Base-by-base conservation (phyloP, 2,329 filamentous ascomycete species). In the Metarhizium robertsii region DNA sequence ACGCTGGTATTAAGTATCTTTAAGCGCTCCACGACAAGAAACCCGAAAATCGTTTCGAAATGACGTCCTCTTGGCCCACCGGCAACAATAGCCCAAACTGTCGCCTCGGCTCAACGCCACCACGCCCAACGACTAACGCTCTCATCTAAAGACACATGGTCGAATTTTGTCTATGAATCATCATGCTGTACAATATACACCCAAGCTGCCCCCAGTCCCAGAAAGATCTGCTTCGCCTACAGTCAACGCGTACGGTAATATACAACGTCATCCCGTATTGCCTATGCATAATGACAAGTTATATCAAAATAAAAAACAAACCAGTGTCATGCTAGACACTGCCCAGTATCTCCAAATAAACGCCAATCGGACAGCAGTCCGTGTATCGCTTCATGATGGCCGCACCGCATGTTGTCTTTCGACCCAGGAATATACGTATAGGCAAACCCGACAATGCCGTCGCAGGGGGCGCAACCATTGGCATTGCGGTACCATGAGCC, bases 191-290 rank as follows among this genome's bases (percentile, higher is more conserved):
- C 51, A 56, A 50, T 50, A 50, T 36, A 53, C 7, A 7, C 6
- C 32, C 32, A 38, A 46, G 30, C 38, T 20, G 40, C 47, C 13
- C 32, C 48, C 29, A 40, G 38, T 40, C 13, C 10, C 38, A 40
- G 38, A 40, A 16, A 14, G 14, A 36, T 53, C 54, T 30, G 47
- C 51, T 34, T 34, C 46, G 30, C 55, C 55, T 25, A 29, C 25
- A 55, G 52, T 49, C 25, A 16, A 16, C 36, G 49, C 49, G 36
- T 50, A 34, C 47, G 43, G 49, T 52, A 50, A 53, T 57, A 51
- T 57, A 57, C 55, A 57, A 54, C 32, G 25, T 56, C 51, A 40
- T 53, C 34, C 30, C 48, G 34, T 43, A 20, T 25, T 50, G 36
- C 49, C 49, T 32, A 40, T 47, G 55, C 55, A 55, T 55, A 25